These are phyloP conservation scores for Vitis labrusca DNA, from an alignment of 164 flowering plant genomes.

Conservation along the genomic window DNA sequence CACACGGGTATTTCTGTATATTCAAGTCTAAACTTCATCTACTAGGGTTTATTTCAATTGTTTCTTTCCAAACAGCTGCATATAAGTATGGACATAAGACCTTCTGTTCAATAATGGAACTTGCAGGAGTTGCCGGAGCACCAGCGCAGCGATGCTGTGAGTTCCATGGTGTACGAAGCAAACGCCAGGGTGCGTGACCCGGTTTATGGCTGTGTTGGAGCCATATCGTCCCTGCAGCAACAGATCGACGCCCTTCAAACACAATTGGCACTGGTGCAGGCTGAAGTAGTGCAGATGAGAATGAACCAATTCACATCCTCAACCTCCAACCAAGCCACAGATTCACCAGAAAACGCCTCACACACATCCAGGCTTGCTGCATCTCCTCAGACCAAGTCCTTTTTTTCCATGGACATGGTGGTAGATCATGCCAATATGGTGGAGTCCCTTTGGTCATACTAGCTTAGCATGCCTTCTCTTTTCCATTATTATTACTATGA, in stretches of 20 bases:
- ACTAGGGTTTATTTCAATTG: no score
- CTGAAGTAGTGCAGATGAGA: conserved; percentile 70
- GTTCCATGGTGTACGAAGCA: conserved; percentile 88
- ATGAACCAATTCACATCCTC: conserved; percentile 37
- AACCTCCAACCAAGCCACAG: conserved; percentile 5
- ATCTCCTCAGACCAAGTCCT: conserved; percentile 28
- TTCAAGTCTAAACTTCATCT: no score
- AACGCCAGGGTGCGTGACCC: conserved; percentile 85
- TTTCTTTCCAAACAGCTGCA: no score
- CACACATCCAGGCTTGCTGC: conserved; percentile 27
- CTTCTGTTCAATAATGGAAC: background rate
- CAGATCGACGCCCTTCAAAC: conserved; percentile 64
- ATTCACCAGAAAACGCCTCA: conserved; percentile 12
- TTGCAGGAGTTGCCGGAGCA: conserved; percentile 63
- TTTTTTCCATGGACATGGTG: conserved; percentile 41
- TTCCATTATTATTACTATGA: conserved; percentile 10
- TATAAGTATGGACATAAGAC: no score
- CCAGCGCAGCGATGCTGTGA: conserved; percentile 76
- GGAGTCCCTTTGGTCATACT: conserved; percentile 67
- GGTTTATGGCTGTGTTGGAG: conserved; percentile 85
- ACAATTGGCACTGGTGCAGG: conserved; percentile 75
- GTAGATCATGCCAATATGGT: conserved; percentile 46
- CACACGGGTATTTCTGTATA: no score
- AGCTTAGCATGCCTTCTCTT: conserved; percentile 9
- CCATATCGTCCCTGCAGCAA: conserved; percentile 75